Evolutionary conservation across 345 rosid species (phyloP), one percentile per base, ranked within the genome.

Genomic region (Brassica nigra): DNA sequence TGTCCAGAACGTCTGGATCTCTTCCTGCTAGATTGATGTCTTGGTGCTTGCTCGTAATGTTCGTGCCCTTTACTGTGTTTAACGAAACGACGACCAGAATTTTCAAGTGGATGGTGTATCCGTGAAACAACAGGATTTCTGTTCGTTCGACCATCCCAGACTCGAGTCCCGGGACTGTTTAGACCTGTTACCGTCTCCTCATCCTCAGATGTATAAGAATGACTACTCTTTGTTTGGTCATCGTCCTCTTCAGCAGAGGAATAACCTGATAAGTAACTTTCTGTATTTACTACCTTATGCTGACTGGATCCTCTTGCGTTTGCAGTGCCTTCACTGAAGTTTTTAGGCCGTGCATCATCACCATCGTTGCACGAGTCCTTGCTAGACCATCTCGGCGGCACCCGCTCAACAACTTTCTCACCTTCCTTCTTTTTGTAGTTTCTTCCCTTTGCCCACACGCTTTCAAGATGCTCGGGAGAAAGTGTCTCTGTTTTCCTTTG

Each of bases 101-200:
- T 86, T 89, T 96, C 99, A 82, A 96, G 97, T 4, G 99, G 99
- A 86, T 93, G 99, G 83, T 89, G 99, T 81, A 96, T 90, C 70
- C 76, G 89, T 58, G 97, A 86, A 75, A 86, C 87, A 78, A 86
- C 78, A 78, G 78, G 78, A 76, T 89, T 93, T 89, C 94, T 92
- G 73, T 93, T 93, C 20, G 86, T 92, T 82, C 84, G 90, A 42
- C 89, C 94, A 90, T 96, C 97, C 99, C 99, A 96, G 84, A 96
- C 98, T 85, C 88, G 90, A 68, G 92, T 96, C 81, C 89, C 98
- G 52, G 97, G 97, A 81, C 93, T 87, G 82, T 80, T 97, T 79
- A 96, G 88, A 81, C 99, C 99, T 12, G 87, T 90, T 62, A 88
- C 87, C 0, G 89, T 83, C 86, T 92, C 97, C 66, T 93, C 98